Percentiles rank a stretch among this genome's conserved stretches.
These are phyloP conservation scores for Exobasidium rhododendri DNA, from an alignment of 1,284 basidiomycete genomes.

Conservation along the genomic window DNA sequence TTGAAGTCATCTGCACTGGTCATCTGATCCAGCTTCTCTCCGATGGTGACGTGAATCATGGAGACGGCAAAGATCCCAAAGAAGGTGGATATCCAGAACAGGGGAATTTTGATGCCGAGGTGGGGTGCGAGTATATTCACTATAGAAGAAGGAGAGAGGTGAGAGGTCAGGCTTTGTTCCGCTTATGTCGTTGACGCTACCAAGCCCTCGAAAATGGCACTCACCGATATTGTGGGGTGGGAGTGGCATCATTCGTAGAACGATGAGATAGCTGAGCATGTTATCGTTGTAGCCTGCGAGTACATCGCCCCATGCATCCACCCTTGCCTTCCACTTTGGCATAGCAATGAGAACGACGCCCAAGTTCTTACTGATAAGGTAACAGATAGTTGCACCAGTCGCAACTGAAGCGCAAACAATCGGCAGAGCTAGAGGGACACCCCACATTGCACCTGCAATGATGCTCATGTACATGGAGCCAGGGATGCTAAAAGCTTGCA, in stretches of 20 bases:
- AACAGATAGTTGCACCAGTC: conserved; percentile 85
- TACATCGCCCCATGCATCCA: conserved; percentile 76
- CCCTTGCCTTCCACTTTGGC: conserved; percentile 71
- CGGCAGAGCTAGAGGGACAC: conserved; percentile 79
- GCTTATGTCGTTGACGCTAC: neutral
- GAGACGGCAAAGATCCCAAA: conserved; percentile 86
- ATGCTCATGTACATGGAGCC: conserved; percentile 98
- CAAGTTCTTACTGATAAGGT: conserved; percentile 81
- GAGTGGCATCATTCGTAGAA: conserved; percentile 77
- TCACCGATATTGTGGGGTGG: conserved; percentile 65
- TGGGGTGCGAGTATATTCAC: conserved; percentile 92
- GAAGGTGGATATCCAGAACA: conserved; percentile 88
- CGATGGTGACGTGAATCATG: conserved; percentile 93
- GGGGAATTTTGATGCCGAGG: conserved; percentile 75
- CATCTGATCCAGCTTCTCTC: conserved; percentile 85
- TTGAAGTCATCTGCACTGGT: conserved; percentile 87
- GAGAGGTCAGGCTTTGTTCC: too few relatives aligned
- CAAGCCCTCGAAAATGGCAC: conserved; percentile 6
- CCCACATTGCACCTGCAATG: conserved; percentile 92
- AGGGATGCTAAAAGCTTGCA: conserved; percentile 93
- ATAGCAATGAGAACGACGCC: conserved; percentile 58
- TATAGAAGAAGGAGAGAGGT: neutral
- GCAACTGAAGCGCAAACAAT: conserved; percentile 90
- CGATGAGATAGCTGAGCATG: conserved; percentile 81
- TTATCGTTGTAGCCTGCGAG: conserved; percentile 72